Evolutionary conservation across 2,329 filamentous ascomycete species (phyloP), one percentile per base, ranked within the genome.

Genomic region (Fusarium nematophilum): DNA sequence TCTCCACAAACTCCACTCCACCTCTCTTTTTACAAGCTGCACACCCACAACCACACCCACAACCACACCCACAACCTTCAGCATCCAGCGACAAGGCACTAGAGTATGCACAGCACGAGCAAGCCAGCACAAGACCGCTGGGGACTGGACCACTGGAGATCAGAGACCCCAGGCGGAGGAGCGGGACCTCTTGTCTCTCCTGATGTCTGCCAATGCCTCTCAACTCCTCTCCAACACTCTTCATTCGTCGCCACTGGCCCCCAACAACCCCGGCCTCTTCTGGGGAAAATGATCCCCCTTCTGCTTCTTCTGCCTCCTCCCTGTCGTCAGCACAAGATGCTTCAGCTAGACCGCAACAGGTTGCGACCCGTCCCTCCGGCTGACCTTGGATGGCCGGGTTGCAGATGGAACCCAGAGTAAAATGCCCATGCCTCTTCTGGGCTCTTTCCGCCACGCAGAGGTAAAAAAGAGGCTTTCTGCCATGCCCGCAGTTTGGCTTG

Each of bases 1-100:
- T 51, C 44, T 30, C 54, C 55, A 40, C 54, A 57, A 58, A 58
- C 55, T 45, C 54, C 38, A 33, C 38, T n/a, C 1, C 7, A 17
- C 23, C 9, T 18, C 23, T 10, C 21, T 33, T n/a, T 23, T 46
- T 18, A 25, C 30, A 36, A 14, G 30, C 29, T 36, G 33, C 43
- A 47, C 31, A 25, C 43, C 30, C 31, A 29, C 11, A 26, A 14
- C 31, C 4, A 14, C 18, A 14, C 29, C 33, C 18, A 11, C 30
- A 46, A 9, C 3, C n/a, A n/a, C n/a, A n/a, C n/a, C n/a, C n/a
- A n/a, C n/a, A n/a, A n/a, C n/a, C n/a, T n/a, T n/a, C n/a, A n/a
- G n/a, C n/a, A n/a, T n/a, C n/a, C n/a, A n/a, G n/a, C n/a, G n/a
- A n/a, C n/a, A n/a, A n/a, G n/a, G n/a, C n/a, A n/a, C n/a, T n/a